These are phyloP conservation scores for Boletus barrowsii DNA, from an alignment of 768 basidiomycete genomes.

Conservation along the genomic window DNA sequence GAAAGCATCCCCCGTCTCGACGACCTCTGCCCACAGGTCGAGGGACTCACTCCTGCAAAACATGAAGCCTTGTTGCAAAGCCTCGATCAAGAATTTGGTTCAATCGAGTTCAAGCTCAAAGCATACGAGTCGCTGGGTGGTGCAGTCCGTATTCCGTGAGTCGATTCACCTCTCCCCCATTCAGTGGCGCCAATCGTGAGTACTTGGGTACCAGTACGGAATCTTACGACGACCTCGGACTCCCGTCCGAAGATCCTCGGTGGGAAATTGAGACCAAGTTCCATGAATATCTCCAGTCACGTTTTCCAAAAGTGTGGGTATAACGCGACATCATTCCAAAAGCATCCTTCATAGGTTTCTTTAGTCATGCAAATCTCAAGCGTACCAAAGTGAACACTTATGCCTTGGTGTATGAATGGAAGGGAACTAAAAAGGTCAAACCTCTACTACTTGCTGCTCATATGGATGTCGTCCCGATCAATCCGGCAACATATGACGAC, in stretches of 20 bases:
- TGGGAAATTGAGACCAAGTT: conserved; percentile 31
- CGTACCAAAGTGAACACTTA: conserved; percentile 59
- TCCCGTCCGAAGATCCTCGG: conserved; percentile 46
- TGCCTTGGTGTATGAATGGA: conserved; percentile 60
- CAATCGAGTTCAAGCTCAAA: conserved; percentile 26
- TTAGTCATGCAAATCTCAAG: conserved; percentile 45
- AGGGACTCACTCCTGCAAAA: conserved; percentile 9
- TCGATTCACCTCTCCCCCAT: background rate
- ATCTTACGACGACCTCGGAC: conserved; percentile 48
- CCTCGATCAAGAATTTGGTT: conserved; percentile 25
- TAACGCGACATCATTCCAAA: background rate
- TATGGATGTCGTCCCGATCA: conserved; percentile 50
- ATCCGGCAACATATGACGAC: conserved; percentile 39
- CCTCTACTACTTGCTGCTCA: conserved; percentile 54
- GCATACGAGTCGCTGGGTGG: conserved; percentile 35
- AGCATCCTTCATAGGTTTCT: background rate
- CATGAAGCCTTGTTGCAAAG: conserved; percentile 18
- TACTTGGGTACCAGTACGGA: conserved; percentile 42
- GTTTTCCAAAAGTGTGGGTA: conserved; percentile 62
- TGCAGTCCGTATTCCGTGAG: conserved; percentile 35
- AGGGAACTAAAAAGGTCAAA: conserved; percentile 50
- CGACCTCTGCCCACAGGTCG: conserved; percentile 28
- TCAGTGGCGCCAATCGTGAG: background rate
- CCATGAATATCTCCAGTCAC: conserved; percentile 28
- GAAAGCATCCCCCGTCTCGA: background rate